Conservation (phyloP, 495 filamentous ascomycete genomes). For the Penicillium bialowiezense region DNA sequence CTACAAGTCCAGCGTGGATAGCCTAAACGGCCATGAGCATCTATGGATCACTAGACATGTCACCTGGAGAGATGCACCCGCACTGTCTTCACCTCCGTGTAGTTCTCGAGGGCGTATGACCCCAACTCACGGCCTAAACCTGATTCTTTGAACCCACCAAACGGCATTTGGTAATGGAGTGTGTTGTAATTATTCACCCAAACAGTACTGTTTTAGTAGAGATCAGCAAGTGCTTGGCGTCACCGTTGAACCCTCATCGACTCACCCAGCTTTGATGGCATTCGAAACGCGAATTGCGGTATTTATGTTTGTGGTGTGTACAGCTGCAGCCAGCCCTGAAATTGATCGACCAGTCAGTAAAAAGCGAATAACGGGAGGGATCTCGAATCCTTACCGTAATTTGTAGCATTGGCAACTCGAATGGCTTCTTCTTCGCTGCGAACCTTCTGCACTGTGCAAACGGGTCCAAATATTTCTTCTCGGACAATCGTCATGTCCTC, state of each 20-base stretch:
- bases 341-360: background rate
- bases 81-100: conserved; percentile 67
- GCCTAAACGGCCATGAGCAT: too few relatives aligned
- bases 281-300: conserved; percentile 77
- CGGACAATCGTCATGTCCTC: conserved; percentile 86
- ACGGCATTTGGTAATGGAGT: conserved; percentile 62
- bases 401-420: conserved; percentile 66
- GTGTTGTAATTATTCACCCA: conserved; percentile 84
- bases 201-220: conserved; percentile 50
- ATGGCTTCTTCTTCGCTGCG: conserved; percentile 71
- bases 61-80: conserved; percentile 5
- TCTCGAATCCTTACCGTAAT: conserved; percentile 43
- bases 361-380: background rate
- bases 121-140: conserved; percentile 82
- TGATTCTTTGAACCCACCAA: conserved; percentile 87
- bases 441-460: conserved; percentile 82
- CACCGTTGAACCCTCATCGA: background rate
- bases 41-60: too few relatives aligned
- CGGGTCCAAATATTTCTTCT: conserved; percentile 91
- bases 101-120: conserved; percentile 67
- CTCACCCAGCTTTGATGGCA: conserved; percentile 61
- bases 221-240: background rate
- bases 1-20: too few relatives aligned
- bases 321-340: conserved; percentile 62
- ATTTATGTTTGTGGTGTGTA: conserved; percentile 82